These are phyloP conservation scores for Emergomyces pasteurianus DNA, from an alignment of 2,329 filamentous ascomycete species.

Conservation along the genomic window DNA sequence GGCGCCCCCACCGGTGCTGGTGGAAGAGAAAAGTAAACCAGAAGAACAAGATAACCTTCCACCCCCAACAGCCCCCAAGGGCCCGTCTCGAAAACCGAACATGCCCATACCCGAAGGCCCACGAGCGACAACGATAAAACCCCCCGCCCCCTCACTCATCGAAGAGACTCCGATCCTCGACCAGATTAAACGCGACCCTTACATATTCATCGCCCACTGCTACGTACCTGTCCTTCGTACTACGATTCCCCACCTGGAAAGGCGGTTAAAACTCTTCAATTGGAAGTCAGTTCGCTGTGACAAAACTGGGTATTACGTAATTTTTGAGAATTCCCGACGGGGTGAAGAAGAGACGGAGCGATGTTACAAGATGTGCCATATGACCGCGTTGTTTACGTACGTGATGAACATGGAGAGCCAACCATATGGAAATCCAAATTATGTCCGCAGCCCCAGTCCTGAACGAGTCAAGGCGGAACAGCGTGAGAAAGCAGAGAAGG, in stretches of 20 bases:
- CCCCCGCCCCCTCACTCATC: constrained; percentile 38
- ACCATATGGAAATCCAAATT: constrained; percentile 53
- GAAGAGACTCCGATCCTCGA: constrained; percentile 56
- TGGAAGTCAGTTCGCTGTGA: constrained; percentile 77
- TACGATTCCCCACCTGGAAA: constrained; percentile 82
- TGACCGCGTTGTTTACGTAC: constrained; percentile 81
- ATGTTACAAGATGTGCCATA: constrained; percentile 67
- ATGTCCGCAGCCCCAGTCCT: constrained; percentile 40
- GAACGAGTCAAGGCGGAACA: constrained; percentile 34
- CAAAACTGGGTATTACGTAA: constrained; percentile 75
- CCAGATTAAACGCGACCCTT: constrained; percentile 66
- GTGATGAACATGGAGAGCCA: constrained; percentile 82
- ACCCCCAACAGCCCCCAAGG: constrained; percentile 77
- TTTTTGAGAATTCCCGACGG: constrained; percentile 67
- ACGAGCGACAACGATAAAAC: constrained; percentile 25
- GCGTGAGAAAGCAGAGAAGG: constrained; percentile 53
- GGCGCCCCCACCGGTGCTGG: constrained; percentile 9
- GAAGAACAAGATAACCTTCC: constrained; percentile 34
- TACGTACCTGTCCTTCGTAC: constrained; percentile 78
- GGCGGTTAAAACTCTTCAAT: constrained; percentile 69
- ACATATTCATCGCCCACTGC: constrained; percentile 77
- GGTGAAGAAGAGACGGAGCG: constrained; percentile 72
- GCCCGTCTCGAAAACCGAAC: constrained; percentile 50
- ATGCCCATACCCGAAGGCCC: constrained; percentile 16
- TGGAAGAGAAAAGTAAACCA: constrained; percentile 19